Evolutionary conservation across 2,329 filamentous ascomycete genomes (phyloP).

Genomic region (Elsinoe fawcettii): DNA sequence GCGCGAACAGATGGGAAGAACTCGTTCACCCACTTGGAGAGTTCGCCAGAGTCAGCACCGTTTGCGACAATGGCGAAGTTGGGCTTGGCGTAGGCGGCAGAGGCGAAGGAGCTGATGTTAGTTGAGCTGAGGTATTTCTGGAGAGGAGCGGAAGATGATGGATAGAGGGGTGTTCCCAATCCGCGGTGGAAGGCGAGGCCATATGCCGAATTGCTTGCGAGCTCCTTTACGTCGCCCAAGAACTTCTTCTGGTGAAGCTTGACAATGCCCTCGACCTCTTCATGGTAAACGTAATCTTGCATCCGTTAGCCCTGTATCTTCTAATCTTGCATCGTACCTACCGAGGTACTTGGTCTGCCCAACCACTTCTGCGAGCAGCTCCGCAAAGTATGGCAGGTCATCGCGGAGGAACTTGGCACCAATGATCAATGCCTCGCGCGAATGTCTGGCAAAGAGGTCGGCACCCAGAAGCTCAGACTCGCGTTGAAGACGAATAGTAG

Average conservation of each 20-base stretch:
- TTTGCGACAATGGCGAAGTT: slow-evolving; percentile 91
- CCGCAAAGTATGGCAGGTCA: slow-evolving; percentile 94
- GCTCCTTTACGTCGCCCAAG: slow-evolving; percentile 52
- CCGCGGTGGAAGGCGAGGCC: slow-evolving; percentile 85
- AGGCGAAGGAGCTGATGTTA: slow-evolving; percentile 66
- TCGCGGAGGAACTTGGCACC: slow-evolving; percentile 91
- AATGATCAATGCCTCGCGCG: slow-evolving; percentile 84
- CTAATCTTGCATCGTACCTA: slow-evolving; percentile 31
- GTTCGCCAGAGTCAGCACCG: slow-evolving; percentile 65
- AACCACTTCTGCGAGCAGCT: slow-evolving; percentile 87
- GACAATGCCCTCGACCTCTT: slow-evolving; percentile 74
- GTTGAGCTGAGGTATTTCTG: slow-evolving; percentile 74
- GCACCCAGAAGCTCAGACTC: slow-evolving; percentile 93
- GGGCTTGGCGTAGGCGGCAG: slow-evolving; percentile 73
- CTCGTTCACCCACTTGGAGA: slow-evolving; percentile 84
- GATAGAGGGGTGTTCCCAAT: slow-evolving; percentile 71
- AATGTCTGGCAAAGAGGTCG: slow-evolving; percentile 79
- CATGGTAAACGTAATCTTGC: slow-evolving; percentile 78
- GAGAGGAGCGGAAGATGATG: slow-evolving; percentile 62
- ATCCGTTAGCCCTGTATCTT: slow-evolving; percentile 20
- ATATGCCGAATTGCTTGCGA: slow-evolving; percentile 83
- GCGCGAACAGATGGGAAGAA: slow-evolving; percentile 73
- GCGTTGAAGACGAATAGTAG: slow-evolving; percentile 84
- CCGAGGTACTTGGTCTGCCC: slow-evolving; percentile 76
- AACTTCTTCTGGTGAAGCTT: slow-evolving; percentile 68